phyloP scores from a whole-genome alignment of 2,329 filamentous ascomycete genomes.

The Epichloe sp. region DNA sequence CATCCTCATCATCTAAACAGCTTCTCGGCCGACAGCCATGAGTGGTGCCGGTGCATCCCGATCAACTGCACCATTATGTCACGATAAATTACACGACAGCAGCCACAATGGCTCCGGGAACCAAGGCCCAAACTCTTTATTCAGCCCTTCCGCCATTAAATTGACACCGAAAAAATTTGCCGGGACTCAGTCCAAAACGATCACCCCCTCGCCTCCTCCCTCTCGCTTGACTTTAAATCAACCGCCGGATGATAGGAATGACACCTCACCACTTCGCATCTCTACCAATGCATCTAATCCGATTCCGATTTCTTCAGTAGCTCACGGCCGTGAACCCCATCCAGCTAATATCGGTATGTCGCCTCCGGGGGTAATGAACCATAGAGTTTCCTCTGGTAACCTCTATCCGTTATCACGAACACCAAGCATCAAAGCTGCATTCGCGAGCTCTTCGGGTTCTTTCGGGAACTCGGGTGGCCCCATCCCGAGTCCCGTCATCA shows the following conservation, averaged over 20 bases:
- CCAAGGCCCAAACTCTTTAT: slow-evolving; percentile 5
- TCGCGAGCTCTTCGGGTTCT: slow-evolving; percentile 35
- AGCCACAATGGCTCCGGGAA: slow-evolving; percentile 3
- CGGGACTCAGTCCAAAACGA: slow-evolving; percentile 16
- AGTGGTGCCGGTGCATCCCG: slow-evolving; percentile 16
- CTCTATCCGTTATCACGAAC: slow-evolving; percentile 43
- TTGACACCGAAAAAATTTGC: slow-evolving; percentile 11
- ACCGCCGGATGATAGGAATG: slow-evolving; percentile 5
- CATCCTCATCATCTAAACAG: not conserved
- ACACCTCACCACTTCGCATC: slow-evolving; percentile 21
- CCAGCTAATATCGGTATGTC: slow-evolving; percentile 21
- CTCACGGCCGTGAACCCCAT: slow-evolving; percentile 19
- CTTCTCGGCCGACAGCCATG: slow-evolving; percentile 14
- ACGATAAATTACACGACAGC: slow-evolving; percentile 8
- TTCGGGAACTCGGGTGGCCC: slow-evolving; percentile 49
- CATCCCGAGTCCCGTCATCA: slow-evolving; percentile 60
- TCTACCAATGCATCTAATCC: slow-evolving; percentile 21
- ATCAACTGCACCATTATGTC: slow-evolving; percentile 15
- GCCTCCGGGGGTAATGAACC: slow-evolving; percentile 16
- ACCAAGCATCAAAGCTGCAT: slow-evolving; percentile 46
- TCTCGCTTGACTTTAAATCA: slow-evolving; percentile 7
- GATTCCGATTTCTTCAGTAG: slow-evolving; percentile 7
- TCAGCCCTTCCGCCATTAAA: slow-evolving; percentile 3
- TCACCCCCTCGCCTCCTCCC: slow-evolving; percentile 22
- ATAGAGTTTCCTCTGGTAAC: slow-evolving; percentile 17